Evolutionary conservation across 495 filamentous ascomycete species (phyloP).

Genomic region (Trypethelium eluteriae): DNA sequence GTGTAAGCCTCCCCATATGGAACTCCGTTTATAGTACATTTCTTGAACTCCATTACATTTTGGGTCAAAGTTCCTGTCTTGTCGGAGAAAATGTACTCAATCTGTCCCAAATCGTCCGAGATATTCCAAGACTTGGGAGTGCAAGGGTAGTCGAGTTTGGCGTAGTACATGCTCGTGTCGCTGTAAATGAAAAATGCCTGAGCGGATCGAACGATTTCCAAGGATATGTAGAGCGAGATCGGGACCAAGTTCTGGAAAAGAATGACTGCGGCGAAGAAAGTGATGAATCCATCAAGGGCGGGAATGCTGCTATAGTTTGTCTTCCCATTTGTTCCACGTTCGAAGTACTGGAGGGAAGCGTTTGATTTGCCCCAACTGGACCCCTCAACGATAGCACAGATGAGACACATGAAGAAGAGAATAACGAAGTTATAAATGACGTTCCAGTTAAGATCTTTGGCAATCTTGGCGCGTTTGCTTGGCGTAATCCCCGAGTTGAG

Average conservation of each 20-base stretch:
- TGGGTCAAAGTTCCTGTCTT: constrained; percentile 98
- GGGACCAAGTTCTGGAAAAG: constrained; percentile 98
- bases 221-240: constrained; percentile 93
- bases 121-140: constrained; percentile 99
- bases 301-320: constrained; percentile 59
- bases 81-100: constrained; percentile 99
- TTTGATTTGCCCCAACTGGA: constrained; percentile 66
- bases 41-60: constrained; percentile 99
- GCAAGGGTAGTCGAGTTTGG: constrained; percentile 83
- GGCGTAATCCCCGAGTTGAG: constrained; percentile 97
- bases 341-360: constrained; percentile 74
- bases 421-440: constrained; percentile 95
- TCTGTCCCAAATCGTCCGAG: constrained; percentile 94
- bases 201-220: constrained; percentile 87
- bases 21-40: constrained; percentile 86
- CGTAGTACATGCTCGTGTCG: constrained; percentile 94
- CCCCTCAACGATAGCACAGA: constrained; percentile 79
- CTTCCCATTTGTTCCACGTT: constrained; percentile 55
- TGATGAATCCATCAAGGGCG: constrained; percentile 79
- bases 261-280: constrained; percentile 90
- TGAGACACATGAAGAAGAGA: constrained; percentile 81
- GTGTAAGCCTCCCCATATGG: constrained; percentile 97
- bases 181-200: constrained; percentile 98
- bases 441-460: constrained; percentile 91
- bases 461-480: constrained; percentile 83